Percentiles rank a stretch among this genome's conserved stretches.
phyloP scores from a whole-genome alignment of 163 green algal genomes.

The Smithsoniella earleae region DNA sequence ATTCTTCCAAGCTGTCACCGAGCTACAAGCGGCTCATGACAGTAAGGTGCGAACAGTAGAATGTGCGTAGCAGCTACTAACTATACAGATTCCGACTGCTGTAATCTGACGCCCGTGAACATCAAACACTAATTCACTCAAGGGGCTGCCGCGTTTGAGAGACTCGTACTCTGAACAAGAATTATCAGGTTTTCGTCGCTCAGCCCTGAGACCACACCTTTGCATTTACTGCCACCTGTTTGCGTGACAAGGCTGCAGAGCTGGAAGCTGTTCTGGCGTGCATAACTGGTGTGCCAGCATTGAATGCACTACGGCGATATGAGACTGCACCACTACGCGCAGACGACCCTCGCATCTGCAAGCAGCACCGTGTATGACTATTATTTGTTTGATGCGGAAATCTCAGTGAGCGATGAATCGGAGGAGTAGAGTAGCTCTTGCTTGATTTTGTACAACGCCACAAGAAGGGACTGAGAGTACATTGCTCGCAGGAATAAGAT shows the following conservation, averaged over 20 bases:
- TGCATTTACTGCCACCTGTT: not conserved
- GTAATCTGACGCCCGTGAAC: no score
- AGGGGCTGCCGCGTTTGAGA: no score
- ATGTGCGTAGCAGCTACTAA: not conserved
- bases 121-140: no score
- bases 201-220: not conserved
- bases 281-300: not conserved
- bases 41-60: not conserved
- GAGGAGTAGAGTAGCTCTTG: not conserved
- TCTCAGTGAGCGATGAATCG: not conserved
- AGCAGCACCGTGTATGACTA: no score
- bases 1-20: conserved; percentile 82
- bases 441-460: not conserved
- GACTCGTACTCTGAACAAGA: no score
- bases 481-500: no score
- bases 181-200: no score
- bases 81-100: not conserved
- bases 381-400: no score
- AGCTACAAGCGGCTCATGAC: conserved; percentile 47
- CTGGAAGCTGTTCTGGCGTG: not conserved
- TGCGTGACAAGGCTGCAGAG: no score
- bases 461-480: not conserved
- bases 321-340: not conserved
- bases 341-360: not conserved
- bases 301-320: not conserved